These are phyloP conservation scores for sorghum (Sorghum bicolor) DNA, from an alignment of 176 grass and related monocot species.

Conservation along the genomic window Sorghum_bicolor_NCBIv3 NC_012874.2:3988001-3988500, in stretches of 20 bases:
- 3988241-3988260: not conserved
- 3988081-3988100: not conserved
- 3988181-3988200: not conserved
- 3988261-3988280: not conserved
- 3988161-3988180: conserved; percentile 9
- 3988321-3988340: not conserved
- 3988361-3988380: not conserved
- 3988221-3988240: not conserved
- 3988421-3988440: not conserved
- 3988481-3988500: not conserved
- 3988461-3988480: not conserved
- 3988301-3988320: not conserved
- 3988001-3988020: conserved; percentile 44
- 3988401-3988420: not conserved
- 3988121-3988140: not conserved
- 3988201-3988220: not conserved
- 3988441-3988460: not conserved
- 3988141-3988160: not conserved
- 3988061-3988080: not conserved
- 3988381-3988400: not conserved
- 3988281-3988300: not conserved
- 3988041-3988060: not conserved
- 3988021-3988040: conserved; percentile 18
- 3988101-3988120: not conserved
- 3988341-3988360: not conserved